These are phyloP conservation scores for Fusarium oxysporum DNA, from an alignment of 2,329 filamentous ascomycete genomes.

Conservation along the genomic window DNA sequence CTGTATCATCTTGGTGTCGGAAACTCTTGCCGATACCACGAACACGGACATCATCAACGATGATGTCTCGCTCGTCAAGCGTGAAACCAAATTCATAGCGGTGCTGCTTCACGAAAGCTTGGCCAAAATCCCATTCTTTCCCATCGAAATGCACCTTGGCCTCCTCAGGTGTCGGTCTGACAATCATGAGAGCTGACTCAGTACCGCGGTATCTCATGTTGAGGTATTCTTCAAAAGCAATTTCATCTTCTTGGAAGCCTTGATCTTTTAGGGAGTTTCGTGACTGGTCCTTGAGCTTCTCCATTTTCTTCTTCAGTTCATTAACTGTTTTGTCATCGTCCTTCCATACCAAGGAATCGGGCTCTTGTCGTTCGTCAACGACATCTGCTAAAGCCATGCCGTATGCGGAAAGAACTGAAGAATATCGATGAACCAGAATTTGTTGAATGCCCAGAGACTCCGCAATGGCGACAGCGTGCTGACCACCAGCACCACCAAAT, in stretches of 20 bases:
- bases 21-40: conserved; percentile 92
- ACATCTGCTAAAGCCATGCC: conserved; percentile 95
- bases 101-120: conserved; percentile 87
- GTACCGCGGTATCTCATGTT: conserved; percentile 94
- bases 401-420: conserved; percentile 89
- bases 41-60: conserved; percentile 89
- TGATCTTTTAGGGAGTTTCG: conserved; percentile 75
- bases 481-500: conserved; percentile 91
- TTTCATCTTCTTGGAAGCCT: conserved; percentile 79
- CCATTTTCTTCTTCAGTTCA: conserved; percentile 78
- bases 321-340: conserved; percentile 68
- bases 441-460: conserved; percentile 85
- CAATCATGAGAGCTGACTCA: conserved; percentile 89
- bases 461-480: conserved; percentile 92
- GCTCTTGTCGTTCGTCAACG: conserved; percentile 89
- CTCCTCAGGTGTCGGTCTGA: conserved; percentile 76
- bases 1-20: conserved; percentile 80
- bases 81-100: conserved; percentile 95
- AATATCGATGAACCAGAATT: conserved; percentile 88
- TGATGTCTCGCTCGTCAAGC: conserved; percentile 83
- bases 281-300: conserved; percentile 82
- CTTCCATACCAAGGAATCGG: conserved; percentile 72
- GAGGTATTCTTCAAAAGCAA: conserved; percentile 90
- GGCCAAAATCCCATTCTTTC: conserved; percentile 83
- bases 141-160: conserved; percentile 68